Conservation (phyloP, 176 grass and related monocot species). For the Pontederia paniculata region DNA sequence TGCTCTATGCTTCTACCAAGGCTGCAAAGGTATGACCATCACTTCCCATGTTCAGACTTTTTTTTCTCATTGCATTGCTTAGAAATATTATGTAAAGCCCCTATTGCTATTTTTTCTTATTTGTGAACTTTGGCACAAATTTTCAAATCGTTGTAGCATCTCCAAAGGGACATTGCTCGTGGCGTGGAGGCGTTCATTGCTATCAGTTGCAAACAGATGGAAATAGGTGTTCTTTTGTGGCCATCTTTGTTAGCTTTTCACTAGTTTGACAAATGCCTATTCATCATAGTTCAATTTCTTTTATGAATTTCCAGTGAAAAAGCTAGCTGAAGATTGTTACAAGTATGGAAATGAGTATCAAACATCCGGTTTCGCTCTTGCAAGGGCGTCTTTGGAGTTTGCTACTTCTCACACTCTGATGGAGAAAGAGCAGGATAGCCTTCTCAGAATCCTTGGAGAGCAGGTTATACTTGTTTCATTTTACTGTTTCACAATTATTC, state of each 20-base stretch:
- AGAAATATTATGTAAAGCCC: neutral
- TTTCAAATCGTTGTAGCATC: conserved; percentile 43
- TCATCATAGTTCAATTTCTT: neutral
- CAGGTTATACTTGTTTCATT: conserved; percentile 40
- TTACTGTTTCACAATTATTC: conserved; percentile 6
- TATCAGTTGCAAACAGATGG: conserved; percentile 91
- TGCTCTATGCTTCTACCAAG: conserved; percentile 64
- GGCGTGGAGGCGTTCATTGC: conserved; percentile 73
- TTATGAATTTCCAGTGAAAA: conserved; percentile 50
- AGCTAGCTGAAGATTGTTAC: conserved; percentile 76
- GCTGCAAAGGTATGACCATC: conserved; percentile 45
- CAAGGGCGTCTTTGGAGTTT: conserved; percentile 58
- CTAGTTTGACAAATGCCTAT: neutral
- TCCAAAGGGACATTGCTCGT: conserved; percentile 68
- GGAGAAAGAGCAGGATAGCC: conserved; percentile 67
- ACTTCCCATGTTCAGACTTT: neutral
- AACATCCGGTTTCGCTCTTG: conserved; percentile 60
- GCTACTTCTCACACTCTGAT: conserved; percentile 74
- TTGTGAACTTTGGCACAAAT: neutral
- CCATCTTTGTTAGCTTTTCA: neutral
- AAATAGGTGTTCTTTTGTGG: conserved; percentile 44
- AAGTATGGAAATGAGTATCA: conserved; percentile 77
- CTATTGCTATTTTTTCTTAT: neutral
- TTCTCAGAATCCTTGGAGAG: conserved; percentile 65
- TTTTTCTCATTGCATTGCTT: conserved; percentile 1